Evolutionary conservation across 257 asterid species (phyloP).

Genomic region (Solanum infundibuliforme): DNA sequence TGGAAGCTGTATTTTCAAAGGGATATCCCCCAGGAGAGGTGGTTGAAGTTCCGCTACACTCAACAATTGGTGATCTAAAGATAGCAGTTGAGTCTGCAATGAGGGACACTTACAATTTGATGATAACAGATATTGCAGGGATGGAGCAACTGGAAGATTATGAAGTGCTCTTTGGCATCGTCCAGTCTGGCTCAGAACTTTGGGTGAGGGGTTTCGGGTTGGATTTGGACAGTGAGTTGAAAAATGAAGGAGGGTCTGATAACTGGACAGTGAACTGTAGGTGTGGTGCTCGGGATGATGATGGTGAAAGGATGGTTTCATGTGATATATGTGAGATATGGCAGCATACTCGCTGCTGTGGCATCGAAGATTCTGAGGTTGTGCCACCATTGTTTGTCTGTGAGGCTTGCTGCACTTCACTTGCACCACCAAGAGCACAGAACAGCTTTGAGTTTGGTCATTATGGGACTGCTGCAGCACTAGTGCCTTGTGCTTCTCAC

Average conservation of each 20-base stretch:
- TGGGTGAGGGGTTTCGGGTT: conserved; percentile 39
- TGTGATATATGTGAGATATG: conserved; percentile 84
- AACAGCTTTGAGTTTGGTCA: conserved; percentile 4
- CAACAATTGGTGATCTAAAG: conserved; percentile 69
- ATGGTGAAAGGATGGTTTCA: conserved; percentile 90
- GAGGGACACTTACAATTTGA: conserved; percentile 60
- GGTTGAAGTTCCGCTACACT: conserved; percentile 51
- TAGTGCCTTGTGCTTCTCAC: neutral
- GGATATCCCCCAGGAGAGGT: conserved; percentile 36
- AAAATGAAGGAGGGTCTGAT: conserved; percentile 58
- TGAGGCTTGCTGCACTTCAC: conserved; percentile 46
- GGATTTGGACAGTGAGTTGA: conserved; percentile 38
- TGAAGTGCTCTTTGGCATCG: conserved; percentile 60
- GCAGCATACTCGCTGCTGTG: conserved; percentile 85
- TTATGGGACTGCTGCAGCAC: conserved; percentile 6
- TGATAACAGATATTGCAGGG: conserved; percentile 40
- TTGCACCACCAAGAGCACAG: conserved; percentile 36
- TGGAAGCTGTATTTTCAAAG: conserved; percentile 9
- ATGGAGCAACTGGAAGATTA: conserved; percentile 37
- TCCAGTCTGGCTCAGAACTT: conserved; percentile 60
- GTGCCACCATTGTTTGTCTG: conserved; percentile 76
- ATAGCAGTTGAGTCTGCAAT: conserved; percentile 38
- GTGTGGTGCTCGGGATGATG: conserved; percentile 87
- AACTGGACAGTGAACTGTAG: conserved; percentile 75
- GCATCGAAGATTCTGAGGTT: conserved; percentile 53